Base-by-base conservation (phyloP, 257 asterid genomes). In the Solanum chmielewskii region DNA sequence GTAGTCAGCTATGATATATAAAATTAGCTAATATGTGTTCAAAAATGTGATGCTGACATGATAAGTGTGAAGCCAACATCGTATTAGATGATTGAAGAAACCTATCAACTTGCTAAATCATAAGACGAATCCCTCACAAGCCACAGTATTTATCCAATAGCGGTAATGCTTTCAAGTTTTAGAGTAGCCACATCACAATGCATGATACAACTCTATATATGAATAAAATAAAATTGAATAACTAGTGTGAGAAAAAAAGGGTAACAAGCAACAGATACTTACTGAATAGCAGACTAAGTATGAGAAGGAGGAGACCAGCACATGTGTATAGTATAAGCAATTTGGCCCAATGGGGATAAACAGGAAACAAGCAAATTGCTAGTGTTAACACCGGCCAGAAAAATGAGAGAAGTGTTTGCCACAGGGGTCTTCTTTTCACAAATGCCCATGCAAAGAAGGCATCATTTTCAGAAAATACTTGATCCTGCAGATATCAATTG, bases 321-420 rank as follows among this genome's bases (percentile, higher is more conserved):
- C 99, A 97, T 41, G 93, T 86, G 95, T 97, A 97, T 90, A 97
- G 99, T 87, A 97, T 94, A 86, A 95, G 86, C 77, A 97, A 92
- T 94, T 97, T 97, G 94, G 94, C 95, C 87, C 90, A 90, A 89
- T 96, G 98, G 52, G 99, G 99, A 94, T 97, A 97, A 85, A 97
- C 97, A 88, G 99, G 99, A 91, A 97, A 97, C 92, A 97, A 91
- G 91, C 99, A 97, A 90, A 97, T 97, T 68, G 99, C 99, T 76
- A 97, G 87, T n/a, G 99, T 97, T 93, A 97, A 89, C 83, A 97
- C 93, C 47, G 99, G 99, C 99, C 99, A 97, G 91, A 93, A 93
- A 91, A 97, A 97, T 70, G 99, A 97, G 89, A 97, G 99, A 73
- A 97, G 98, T 9, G 98, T 94, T 88, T 97, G 99, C 99, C 99